Evolutionary conservation across 108 stramenopile genomes (phyloP), one percentile per base, ranked within the genome.

Genomic region (Tribonema minus): DNA sequence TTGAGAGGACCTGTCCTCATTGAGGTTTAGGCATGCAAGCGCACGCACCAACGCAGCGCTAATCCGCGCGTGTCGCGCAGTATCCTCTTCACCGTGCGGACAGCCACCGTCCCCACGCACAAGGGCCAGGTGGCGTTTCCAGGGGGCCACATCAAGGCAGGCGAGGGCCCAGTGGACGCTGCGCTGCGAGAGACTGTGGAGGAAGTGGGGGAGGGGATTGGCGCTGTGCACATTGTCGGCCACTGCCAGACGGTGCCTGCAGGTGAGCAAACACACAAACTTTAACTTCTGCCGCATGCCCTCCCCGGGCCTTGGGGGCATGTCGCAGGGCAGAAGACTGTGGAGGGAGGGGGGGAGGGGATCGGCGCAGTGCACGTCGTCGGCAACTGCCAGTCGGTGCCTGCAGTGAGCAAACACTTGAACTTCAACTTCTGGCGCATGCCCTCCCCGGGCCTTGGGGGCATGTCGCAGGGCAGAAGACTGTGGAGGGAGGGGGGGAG

Each of bases 41-140:
- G n/a, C n/a, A n/a, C n/a, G n/a, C n/a, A n/a, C n/a, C n/a, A n/a
- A n/a, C n/a, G n/a, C n/a, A n/a, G n/a, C n/a, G n/a, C n/a, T n/a
- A n/a, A n/a, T n/a, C n/a, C n/a, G n/a, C n/a, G n/a, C n/a, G 9
- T 54, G 46, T 54, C 20, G 20, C 20, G 7, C 63, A 29, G 25
- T 30, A 12, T 64, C 12, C 29, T 64, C 63, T 64, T 64, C 12
- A 64, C 63, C 6, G 27, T 30, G 28, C 29, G 27, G 27, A 28
- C 63, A 12, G 9, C 7, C 6, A 30, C 27, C 9, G 71, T 72
- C 23, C 6, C 30, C 71, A 72, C 71, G 60, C 71, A 72, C 28
- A 61, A 60, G 4, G 71, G 71, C 28, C 71, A 72, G 71, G 71
- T 72, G 12, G 39, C 71, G 28, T 72, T 72, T 31, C 71, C 71